Evolutionary conservation across 169 alveolate genomes (phyloP).

Genomic region (Plasmodium inui): DNA sequence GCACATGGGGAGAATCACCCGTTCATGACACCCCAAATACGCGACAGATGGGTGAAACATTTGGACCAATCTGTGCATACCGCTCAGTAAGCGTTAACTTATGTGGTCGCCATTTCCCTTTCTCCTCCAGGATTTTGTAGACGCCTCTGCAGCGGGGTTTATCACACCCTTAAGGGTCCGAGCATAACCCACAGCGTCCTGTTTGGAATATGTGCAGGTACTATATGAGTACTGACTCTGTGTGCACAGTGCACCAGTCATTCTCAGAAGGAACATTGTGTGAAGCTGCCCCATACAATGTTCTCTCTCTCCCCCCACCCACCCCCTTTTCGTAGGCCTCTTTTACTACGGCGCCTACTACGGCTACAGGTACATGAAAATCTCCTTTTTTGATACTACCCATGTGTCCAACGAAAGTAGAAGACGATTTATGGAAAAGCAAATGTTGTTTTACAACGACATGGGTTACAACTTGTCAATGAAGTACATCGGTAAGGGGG

Average conservation of each 20-base stretch:
- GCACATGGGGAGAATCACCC: background rate
- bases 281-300: background rate
- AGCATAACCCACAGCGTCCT: conserved; percentile 70
- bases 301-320: background rate
- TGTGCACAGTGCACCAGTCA: background rate
- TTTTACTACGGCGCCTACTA: conserved; percentile 57
- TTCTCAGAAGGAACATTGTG: background rate
- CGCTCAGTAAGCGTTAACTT: background rate
- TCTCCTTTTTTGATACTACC: conserved; percentile 48
- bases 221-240: background rate
- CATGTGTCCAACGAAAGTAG: conserved; percentile 74
- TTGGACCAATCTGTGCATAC: background rate
- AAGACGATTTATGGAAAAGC: conserved; percentile 73
- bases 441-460: conserved; percentile 71
- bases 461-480: conserved; percentile 58
- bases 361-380: conserved; percentile 41
- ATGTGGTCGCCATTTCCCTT: background rate
- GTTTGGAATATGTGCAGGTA: conserved; percentile 75
- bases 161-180: conserved; percentile 49
- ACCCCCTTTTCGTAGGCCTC: conserved; percentile 2
- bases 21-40: background rate
- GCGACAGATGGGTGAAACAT: background rate
- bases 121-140: conserved; percentile 29
- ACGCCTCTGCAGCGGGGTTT: conserved; percentile 9
- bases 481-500: conserved; percentile 65